These are phyloP conservation scores for Phytophthora gonapodyides DNA, from an alignment of 352 stramenopile species.

Conservation along the genomic window DNA sequence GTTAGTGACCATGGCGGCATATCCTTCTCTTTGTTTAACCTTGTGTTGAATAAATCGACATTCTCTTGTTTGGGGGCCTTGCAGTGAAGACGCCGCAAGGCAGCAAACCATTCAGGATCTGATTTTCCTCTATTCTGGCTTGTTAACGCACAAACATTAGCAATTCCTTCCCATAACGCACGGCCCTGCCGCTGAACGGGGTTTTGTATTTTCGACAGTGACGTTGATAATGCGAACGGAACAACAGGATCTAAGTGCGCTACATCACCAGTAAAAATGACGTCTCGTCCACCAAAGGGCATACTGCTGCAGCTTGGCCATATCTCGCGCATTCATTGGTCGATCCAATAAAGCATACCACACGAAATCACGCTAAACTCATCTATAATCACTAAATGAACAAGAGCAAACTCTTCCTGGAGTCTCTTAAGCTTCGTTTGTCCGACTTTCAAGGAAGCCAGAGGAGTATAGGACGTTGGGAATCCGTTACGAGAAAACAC, in stretches of 20 bases:
- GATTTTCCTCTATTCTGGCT: too few relatives aligned
- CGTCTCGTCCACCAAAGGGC: conserved; percentile 13
- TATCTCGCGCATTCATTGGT: conserved; percentile 15
- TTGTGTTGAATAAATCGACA: too few relatives aligned
- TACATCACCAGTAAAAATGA: conserved; percentile 17
- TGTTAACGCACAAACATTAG: too few relatives aligned
- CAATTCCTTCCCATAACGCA: too few relatives aligned
- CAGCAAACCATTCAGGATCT: too few relatives aligned
- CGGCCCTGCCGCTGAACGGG: too few relatives aligned
- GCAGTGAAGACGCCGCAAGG: too few relatives aligned
- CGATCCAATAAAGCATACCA: conserved; percentile 22
- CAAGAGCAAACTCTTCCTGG: conserved; percentile 3
- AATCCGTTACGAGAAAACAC: neutral
- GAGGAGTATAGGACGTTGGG: neutral
- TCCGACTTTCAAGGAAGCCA: neutral
- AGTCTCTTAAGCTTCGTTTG: neutral
- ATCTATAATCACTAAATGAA: conserved; percentile 16
- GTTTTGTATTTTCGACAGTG: neutral
- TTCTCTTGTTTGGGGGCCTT: too few relatives aligned
- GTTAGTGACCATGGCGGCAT: too few relatives aligned
- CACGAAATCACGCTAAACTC: conserved; percentile 18
- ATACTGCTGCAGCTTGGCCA: neutral
- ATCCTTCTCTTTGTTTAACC: neutral
- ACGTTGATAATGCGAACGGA: neutral
- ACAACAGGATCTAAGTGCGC: conserved; percentile 12